A percentile compares a stretch with the other conserved stretches of the same genome.
These are phyloP conservation scores for Cladosporium sp. DNA, from an alignment of 2,329 filamentous ascomycete genomes.

Conservation along the genomic window DNA sequence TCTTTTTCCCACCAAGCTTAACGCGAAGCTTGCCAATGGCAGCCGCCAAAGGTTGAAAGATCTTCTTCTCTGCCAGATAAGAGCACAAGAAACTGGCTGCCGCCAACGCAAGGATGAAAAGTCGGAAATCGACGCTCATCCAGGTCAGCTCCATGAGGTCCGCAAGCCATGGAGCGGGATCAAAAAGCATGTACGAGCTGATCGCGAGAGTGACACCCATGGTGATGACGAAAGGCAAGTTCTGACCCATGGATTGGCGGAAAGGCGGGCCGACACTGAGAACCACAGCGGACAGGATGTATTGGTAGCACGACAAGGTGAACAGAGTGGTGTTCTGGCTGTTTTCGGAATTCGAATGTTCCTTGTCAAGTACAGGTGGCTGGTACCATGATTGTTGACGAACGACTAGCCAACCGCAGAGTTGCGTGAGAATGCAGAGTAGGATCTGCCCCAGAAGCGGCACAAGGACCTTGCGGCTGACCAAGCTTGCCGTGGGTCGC, in stretches of 20 bases:
- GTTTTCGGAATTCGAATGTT: constrained; percentile 83
- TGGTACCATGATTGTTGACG: constrained; percentile 80
- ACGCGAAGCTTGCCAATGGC: constrained; percentile 60
- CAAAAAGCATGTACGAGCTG: constrained; percentile 75
- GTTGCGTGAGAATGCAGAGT: constrained; percentile 74
- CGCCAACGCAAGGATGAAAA: constrained; percentile 69
- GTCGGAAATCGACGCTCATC: constrained; percentile 68
- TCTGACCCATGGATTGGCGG: constrained; percentile 71
- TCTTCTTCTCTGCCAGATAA: constrained; percentile 66
- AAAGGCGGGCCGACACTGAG: constrained; percentile 91
- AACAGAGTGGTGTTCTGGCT: constrained; percentile 93
- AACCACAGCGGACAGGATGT: constrained; percentile 84
- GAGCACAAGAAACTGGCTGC: constrained; percentile 63
- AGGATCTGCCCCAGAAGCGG: constrained; percentile 85
- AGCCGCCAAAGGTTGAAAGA: constrained; percentile 67
- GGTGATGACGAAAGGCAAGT: constrained; percentile 80
- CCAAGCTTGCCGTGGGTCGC: constrained; percentile 84
- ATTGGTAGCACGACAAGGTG: constrained; percentile 87
- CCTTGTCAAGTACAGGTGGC: constrained; percentile 69
- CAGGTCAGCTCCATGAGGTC: constrained; percentile 81
- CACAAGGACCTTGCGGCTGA: constrained; percentile 86
- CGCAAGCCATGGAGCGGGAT: constrained; percentile 64
- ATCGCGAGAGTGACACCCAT: constrained; percentile 65
- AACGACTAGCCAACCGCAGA: constrained; percentile 69
- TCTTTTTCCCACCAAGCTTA: constrained; percentile 55